Base-by-base conservation (phyloP, 306 rosid genomes). In the Begonia loranthoides region DNA sequence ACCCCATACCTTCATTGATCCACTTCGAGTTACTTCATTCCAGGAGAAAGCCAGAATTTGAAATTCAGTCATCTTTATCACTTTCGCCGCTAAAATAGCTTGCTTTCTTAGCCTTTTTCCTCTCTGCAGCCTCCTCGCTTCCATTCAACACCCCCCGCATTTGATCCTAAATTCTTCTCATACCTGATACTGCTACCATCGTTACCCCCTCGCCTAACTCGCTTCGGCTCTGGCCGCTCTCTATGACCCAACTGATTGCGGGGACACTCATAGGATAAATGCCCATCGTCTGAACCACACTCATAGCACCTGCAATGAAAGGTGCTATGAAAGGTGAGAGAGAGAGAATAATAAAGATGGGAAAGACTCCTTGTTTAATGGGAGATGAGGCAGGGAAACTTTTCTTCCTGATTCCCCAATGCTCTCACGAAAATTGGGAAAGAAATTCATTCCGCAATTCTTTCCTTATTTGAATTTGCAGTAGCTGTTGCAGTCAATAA, bases 41-140 rank as follows among this genome's bases (percentile, higher is more conserved):
- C 17, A 49, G 49, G 52, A 41, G 12, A 57, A 9, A 43, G 9
- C 48, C 5, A 13, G 3, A 5, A 39, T 14, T 14, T 57, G 3
- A 12, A 10, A 54, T 4, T 60, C 70, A 66, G 9, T 73, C 92
- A 58, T 76, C 88, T 3, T 83, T 79, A 10, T 57, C 94, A 58
- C 97, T 88, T 78, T 89, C 94, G 34, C 79, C 95, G 54, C 95
- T 81, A 12, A 89, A 89, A 54, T 84, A 84, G 28, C 95, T 79
- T n/a, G 65, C 65, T 66, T 57, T 81, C 81, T 80, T 87, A 10
- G 36, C 56, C 41, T 58, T 80, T 76, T 70, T 82, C 78, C 61
- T 65, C 70, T 47, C 71, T 50, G 40, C 71, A 41, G 13, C 64
- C 17, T 55, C 60, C 6, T 40, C 70, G 9, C 77, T 52, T 15